phyloP scores from a whole-genome alignment of 2,329 filamentous ascomycete species.

The Botrytis paeoniae region DNA sequence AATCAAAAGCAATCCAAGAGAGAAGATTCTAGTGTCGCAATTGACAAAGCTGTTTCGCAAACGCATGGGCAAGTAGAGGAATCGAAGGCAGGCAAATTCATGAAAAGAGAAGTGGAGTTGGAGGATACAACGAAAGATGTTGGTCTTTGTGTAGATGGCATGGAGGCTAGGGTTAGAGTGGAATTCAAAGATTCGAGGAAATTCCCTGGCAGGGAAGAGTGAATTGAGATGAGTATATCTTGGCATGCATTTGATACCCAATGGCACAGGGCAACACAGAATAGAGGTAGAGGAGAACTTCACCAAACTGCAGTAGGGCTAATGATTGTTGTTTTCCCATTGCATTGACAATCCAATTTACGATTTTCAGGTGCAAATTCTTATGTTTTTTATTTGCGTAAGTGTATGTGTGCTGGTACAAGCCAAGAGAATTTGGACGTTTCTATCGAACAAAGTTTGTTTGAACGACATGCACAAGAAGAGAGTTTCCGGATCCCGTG shows the following conservation, averaged over 20 bases:
- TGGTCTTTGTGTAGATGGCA: slow-evolving; percentile 77
- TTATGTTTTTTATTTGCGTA: neutral
- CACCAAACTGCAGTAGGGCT: neutral
- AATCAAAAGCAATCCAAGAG: slow-evolving; percentile 30
- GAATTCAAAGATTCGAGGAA: slow-evolving; percentile 43
- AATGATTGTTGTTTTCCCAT: neutral
- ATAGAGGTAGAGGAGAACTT: neutral
- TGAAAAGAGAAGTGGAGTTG: slow-evolving; percentile 77
- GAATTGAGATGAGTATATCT: slow-evolving; percentile 18
- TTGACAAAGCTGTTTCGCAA: neutral
- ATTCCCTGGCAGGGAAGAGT: neutral
- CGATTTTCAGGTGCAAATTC: neutral
- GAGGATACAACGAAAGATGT: slow-evolving; percentile 76
- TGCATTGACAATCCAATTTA: neutral
- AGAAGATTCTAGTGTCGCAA: neutral
- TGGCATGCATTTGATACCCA: slow-evolving; percentile 6
- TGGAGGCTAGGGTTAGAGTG: slow-evolving; percentile 68
- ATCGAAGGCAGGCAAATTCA: slow-evolving; percentile 52
- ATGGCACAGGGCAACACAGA: neutral
- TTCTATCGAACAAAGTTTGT: neutral
- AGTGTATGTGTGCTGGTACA: neutral
- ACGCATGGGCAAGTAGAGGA: neutral
- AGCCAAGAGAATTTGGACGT: neutral
- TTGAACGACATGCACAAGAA: neutral
- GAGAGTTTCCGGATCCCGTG: neutral